Conservation (phyloP, 768 basidiomycete genomes). For the Macrolepiota fuliginosa region DNA sequence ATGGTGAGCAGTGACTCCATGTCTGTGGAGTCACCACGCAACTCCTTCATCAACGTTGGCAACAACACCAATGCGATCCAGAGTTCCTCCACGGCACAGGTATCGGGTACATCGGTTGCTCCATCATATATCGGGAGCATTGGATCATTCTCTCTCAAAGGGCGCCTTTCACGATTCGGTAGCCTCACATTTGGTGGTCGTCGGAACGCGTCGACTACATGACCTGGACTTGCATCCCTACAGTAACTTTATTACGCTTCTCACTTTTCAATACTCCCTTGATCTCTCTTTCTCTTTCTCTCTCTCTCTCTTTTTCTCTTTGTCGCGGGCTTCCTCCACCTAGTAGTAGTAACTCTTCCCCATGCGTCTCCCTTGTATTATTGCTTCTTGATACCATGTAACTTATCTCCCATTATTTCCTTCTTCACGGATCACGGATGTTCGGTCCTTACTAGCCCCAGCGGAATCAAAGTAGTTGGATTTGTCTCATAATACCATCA, state of each 20-base stretch:
- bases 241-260: too few relatives aligned
- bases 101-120: conserved; percentile 57
- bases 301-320: neutral
- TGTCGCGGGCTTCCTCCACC: neutral
- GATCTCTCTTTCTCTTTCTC: conserved; percentile 4
- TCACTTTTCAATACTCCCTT: too few relatives aligned
- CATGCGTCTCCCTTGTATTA: neutral
- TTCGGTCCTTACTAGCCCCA: neutral
- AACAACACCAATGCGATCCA: conserved; percentile 37
- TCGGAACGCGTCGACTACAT: conserved; percentile 25
- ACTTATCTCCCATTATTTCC: neutral
- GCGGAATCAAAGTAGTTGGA: neutral
- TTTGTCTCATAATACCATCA: neutral
- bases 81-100: conserved; percentile 33
- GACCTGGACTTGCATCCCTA: conserved; percentile 9
- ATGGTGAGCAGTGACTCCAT: conserved; percentile 54
- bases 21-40: conserved; percentile 66
- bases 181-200: conserved; percentile 71
- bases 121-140: conserved; percentile 64
- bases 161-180: conserved; percentile 74
- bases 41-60: conserved; percentile 74
- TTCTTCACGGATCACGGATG: neutral
- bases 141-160: conserved; percentile 61
- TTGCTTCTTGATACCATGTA: neutral
- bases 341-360: too few relatives aligned